These are phyloP conservation scores for Pyricularia grisea DNA, from an alignment of 2,329 filamentous ascomycete genomes.

Conservation along the genomic window DNA sequence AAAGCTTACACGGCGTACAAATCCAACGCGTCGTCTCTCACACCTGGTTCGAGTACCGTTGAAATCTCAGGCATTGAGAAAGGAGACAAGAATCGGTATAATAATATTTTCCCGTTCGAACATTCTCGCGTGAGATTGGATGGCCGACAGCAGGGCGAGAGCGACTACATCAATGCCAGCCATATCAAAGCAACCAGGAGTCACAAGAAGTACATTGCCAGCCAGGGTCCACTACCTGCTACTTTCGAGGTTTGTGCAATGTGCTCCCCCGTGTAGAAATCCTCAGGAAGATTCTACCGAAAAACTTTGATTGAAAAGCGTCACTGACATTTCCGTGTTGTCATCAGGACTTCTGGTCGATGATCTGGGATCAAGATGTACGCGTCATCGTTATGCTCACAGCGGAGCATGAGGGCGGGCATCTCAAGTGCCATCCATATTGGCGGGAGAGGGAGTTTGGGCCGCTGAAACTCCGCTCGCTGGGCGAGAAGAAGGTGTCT, in stretches of 20 bases:
- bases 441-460: conserved; percentile 79
- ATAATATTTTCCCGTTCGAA: conserved; percentile 94
- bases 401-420: conserved; percentile 84
- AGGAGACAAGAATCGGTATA: conserved; percentile 86
- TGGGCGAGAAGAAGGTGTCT: conserved; percentile 76
- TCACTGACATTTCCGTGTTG: background rate
- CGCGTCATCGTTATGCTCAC: conserved; percentile 95
- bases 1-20: conserved; percentile 53
- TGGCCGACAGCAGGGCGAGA: conserved; percentile 54
- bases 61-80: conserved; percentile 90
- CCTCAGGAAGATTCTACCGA: background rate
- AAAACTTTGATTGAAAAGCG: background rate
- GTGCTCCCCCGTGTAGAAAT: background rate
- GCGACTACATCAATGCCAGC: conserved; percentile 95
- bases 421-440: conserved; percentile 91
- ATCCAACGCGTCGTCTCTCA: conserved; percentile 19
- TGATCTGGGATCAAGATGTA: conserved; percentile 94
- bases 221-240: conserved; percentile 83
- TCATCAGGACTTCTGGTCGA: conserved; percentile 86
- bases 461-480: conserved; percentile 59
- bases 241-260: conserved; percentile 69
- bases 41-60: conserved; percentile 28
- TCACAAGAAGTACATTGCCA: conserved; percentile 90
- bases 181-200: conserved; percentile 71
- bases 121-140: conserved; percentile 79